Evolutionary conservation across 139 green algal genomes (phyloP).

Genomic region (Picochlorum sp.): DNA sequence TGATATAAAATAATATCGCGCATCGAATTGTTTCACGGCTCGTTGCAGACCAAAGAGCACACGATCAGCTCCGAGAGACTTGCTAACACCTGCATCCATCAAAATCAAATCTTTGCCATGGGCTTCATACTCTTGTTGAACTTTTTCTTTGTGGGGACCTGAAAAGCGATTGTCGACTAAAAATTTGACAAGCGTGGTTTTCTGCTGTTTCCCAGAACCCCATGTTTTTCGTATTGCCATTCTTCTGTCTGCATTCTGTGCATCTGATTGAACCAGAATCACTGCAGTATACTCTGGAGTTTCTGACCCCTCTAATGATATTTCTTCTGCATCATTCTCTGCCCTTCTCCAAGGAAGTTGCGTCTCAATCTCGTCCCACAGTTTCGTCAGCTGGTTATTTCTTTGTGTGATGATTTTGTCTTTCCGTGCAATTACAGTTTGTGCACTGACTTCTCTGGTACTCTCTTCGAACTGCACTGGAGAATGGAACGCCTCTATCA

Average conservation of each 20-base stretch:
- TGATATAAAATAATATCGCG: slow-evolving; percentile 67
- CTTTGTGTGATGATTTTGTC: slow-evolving; percentile 47
- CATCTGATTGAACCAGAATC: too few species aligned
- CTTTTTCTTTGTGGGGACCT: background rate
- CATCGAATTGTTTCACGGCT: slow-evolving; percentile 17
- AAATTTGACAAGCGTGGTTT: background rate
- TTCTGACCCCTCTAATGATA: background rate
- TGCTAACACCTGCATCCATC: background rate
- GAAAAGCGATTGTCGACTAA: background rate
- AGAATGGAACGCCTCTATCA: slow-evolving; percentile 42
- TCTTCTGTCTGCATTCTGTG: background rate
- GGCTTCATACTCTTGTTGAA: background rate
- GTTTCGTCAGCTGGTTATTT: slow-evolving; percentile 38
- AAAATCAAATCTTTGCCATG: too few species aligned
- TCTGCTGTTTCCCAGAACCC: background rate
- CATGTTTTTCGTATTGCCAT: background rate
- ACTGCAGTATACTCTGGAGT: background rate
- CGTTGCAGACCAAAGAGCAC: background rate
- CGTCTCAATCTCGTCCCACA: slow-evolving; percentile 55
- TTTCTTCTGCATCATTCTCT: slow-evolving; percentile 5
- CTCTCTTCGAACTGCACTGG: slow-evolving; percentile 42
- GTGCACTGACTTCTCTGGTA: slow-evolving; percentile 14
- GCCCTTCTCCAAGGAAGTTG: slow-evolving; percentile 38
- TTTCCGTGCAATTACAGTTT: slow-evolving; percentile 36
- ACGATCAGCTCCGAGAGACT: background rate